A percentile compares a stretch with the other conserved stretches of the same genome.
These are phyloP conservation scores for Rutidosis leptorrhynchoides DNA, from an alignment of 129 eudicot species.

Conservation along the genomic window DNA sequence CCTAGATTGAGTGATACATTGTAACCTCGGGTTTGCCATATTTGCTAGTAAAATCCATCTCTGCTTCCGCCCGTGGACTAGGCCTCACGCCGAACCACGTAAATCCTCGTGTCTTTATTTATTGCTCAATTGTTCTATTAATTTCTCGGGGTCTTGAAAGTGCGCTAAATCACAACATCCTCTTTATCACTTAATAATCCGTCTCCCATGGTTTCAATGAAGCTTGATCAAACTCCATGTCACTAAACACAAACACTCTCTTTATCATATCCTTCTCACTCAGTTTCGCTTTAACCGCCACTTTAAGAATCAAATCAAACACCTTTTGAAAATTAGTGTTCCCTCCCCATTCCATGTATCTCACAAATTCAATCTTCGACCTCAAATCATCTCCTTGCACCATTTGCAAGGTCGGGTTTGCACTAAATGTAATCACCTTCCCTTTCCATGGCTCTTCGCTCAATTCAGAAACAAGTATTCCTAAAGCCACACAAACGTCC, in stretches of 20 bases:
- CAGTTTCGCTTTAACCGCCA: slow-evolving; percentile 19
- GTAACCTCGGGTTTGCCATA: too few species aligned
- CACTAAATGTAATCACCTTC: slow-evolving; percentile 25
- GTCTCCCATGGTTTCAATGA: slow-evolving; percentile 29
- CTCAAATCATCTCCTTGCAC: slow-evolving; percentile 29
- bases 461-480: slow-evolving; percentile 29
- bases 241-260: slow-evolving; percentile 37
- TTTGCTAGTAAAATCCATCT: too few species aligned
- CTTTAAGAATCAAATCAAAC: slow-evolving; percentile 33
- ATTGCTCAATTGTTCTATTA: too few species aligned
- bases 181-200: slow-evolving; percentile 24
- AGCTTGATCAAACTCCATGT: slow-evolving; percentile 33
- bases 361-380: slow-evolving; percentile 25
- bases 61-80: too few species aligned
- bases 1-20: too few species aligned
- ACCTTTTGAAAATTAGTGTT: slow-evolving; percentile 33
- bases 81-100: too few species aligned
- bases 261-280: slow-evolving; percentile 28
- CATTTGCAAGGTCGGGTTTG: slow-evolving; percentile 12
- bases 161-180: too few species aligned
- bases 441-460: slow-evolving; percentile 38
- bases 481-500: slow-evolving; percentile 33
- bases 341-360: slow-evolving; percentile 23
- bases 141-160: too few species aligned
- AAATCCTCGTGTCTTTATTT: too few species aligned